Evolutionary conservation across 2,329 filamentous ascomycete species (phyloP).

Genomic region (Cladosporium velox): DNA sequence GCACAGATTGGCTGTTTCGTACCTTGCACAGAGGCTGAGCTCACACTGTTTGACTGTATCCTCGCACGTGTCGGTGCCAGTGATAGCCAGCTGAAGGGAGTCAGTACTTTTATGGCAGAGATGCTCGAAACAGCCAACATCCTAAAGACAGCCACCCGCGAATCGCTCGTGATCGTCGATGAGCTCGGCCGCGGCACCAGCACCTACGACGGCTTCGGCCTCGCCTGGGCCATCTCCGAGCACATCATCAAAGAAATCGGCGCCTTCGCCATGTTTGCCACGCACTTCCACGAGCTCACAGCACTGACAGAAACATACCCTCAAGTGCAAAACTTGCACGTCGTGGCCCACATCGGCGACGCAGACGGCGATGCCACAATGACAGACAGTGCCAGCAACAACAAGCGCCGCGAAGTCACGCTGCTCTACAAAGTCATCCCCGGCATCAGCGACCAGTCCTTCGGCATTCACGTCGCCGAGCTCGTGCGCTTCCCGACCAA

Average conservation of each 20-base stretch:
- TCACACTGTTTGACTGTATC: constrained; percentile 96
- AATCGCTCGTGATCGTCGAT: constrained; percentile 97
- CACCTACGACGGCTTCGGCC: constrained; percentile 95
- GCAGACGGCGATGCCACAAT: constrained; percentile 44
- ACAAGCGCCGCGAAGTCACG: constrained; percentile 79
- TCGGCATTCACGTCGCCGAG: constrained; percentile 97
- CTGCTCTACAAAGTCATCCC: constrained; percentile 95
- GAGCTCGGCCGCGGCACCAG: constrained; percentile 95
- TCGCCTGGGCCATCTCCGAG: constrained; percentile 99
- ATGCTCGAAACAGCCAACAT: constrained; percentile 99
- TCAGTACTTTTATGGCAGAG: constrained; percentile 99
- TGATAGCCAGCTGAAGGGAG: constrained; percentile 95
- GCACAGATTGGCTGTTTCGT: constrained; percentile 97
- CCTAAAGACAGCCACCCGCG: constrained; percentile 90
- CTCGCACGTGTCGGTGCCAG: constrained; percentile 93
- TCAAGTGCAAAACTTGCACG: constrained; percentile 89
- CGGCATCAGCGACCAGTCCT: constrained; percentile 94
- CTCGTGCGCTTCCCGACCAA: constrained; percentile 95
- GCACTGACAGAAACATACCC: constrained; percentile 83
- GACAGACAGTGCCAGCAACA: constrained; percentile 35
- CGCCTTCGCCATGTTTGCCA: constrained; percentile 92
- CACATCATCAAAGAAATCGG: constrained; percentile 95
- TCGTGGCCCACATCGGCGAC: constrained; percentile 84
- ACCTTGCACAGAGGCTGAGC: constrained; percentile 82
- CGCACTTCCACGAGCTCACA: constrained; percentile 97